These are phyloP conservation scores for Aspergillus cavernicola DNA, from an alignment of 495 filamentous ascomycete species.

Conservation along the genomic window DNA sequence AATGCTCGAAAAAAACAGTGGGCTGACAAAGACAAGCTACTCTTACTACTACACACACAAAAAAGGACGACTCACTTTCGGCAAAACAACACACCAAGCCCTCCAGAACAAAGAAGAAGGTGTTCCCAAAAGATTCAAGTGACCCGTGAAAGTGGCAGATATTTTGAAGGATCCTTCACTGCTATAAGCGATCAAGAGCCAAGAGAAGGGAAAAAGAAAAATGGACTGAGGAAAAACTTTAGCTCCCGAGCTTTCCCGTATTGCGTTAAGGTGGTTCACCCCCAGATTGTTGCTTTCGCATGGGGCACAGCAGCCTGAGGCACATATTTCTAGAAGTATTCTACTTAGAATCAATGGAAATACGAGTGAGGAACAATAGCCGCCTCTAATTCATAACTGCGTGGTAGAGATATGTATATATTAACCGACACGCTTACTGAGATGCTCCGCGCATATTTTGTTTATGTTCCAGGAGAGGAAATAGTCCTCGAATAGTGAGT, in stretches of 20 bases:
- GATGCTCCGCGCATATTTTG: neutral
- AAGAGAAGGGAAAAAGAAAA: constrained; percentile 11
- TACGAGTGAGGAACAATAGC: too few species aligned
- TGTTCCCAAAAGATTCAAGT: constrained; percentile 2
- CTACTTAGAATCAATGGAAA: too few species aligned
- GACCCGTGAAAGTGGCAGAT: constrained; percentile 12
- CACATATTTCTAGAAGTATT: too few species aligned
- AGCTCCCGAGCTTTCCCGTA: constrained; percentile 45
- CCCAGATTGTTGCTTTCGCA: constrained; percentile 20
- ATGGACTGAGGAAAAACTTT: constrained; percentile 20
- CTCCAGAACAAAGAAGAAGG: constrained; percentile 16
- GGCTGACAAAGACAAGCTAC: constrained; percentile 25
- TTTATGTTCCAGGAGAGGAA: neutral
- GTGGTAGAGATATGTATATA: neutral
- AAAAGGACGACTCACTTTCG: constrained; percentile 13
- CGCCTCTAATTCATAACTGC: too few species aligned
- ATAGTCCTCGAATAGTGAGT: neutral
- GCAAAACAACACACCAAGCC: constrained; percentile 25
- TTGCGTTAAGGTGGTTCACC: constrained; percentile 36
- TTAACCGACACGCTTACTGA: neutral
- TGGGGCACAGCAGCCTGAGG: neutral
- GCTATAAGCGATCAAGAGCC: constrained; percentile 19
- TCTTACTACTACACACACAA: constrained; percentile 7
- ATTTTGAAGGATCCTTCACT: constrained; percentile 14
- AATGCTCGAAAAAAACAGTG: constrained; percentile 20